Percentiles rank a stretch among this genome's conserved stretches.
These are phyloP conservation scores for Magnaporthiopsis rhizophila DNA, from an alignment of 2,329 filamentous ascomycete genomes.

Conservation along the genomic window DNA sequence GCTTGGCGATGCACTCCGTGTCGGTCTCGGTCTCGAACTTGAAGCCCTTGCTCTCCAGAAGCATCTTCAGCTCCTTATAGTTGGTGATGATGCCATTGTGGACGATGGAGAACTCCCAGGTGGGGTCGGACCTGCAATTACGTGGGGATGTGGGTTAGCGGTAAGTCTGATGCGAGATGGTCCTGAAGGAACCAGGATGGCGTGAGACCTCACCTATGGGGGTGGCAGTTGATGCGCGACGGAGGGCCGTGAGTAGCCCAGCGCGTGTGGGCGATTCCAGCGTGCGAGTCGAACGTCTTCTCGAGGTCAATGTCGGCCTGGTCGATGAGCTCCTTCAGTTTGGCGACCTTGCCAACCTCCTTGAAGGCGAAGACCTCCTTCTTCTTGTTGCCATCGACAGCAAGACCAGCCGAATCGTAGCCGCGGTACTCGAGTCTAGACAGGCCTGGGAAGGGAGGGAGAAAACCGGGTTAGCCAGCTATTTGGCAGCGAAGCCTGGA, in stretches of 20 bases:
- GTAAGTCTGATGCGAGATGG: background rate
- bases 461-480: background rate
- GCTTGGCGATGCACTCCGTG: slow-evolving; percentile 98
- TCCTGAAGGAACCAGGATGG: background rate
- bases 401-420: slow-evolving; percentile 95
- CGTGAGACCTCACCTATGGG: slow-evolving; percentile 66
- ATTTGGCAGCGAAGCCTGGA: background rate
- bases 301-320: slow-evolving; percentile 74
- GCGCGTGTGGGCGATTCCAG: slow-evolving; percentile 96
- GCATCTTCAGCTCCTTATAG: slow-evolving; percentile 98
- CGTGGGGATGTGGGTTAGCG: slow-evolving; percentile 1
- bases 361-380: slow-evolving; percentile 97
- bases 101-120: slow-evolving; percentile 93
- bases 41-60: slow-evolving; percentile 91
- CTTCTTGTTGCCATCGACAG: slow-evolving; percentile 96
- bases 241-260: slow-evolving; percentile 98
- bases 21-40: slow-evolving; percentile 99
- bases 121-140: slow-evolving; percentile 71
- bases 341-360: slow-evolving; percentile 98
- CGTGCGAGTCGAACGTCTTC: slow-evolving; percentile 96
- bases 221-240: slow-evolving; percentile 93
- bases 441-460: slow-evolving; percentile 53
- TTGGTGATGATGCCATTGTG: slow-evolving; percentile 99
- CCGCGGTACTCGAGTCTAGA: slow-evolving; percentile 96
- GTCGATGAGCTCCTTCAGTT: slow-evolving; percentile 88